phyloP scores from a whole-genome alignment of 2,329 filamentous ascomycete species.

The Paecilomyces formosus region DNA sequence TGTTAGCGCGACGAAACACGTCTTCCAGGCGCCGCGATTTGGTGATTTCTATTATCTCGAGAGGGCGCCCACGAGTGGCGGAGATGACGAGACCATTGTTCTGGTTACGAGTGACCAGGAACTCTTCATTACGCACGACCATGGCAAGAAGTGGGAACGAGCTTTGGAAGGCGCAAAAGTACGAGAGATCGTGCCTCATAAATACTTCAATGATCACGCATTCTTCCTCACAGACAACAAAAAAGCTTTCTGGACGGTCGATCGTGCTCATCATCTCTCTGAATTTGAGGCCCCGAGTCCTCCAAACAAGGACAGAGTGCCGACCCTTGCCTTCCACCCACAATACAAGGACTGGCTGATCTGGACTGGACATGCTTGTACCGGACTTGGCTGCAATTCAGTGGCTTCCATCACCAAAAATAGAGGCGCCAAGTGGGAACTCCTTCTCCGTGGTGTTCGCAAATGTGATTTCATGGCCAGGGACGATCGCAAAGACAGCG shows the following conservation, averaged over 20 bases:
- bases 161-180: conserved; percentile 65
- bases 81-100: conserved; percentile 65
- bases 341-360: conserved; percentile 83
- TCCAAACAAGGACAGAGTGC: conserved; percentile 41
- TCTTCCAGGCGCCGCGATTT: conserved; percentile 55
- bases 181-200: conserved; percentile 65
- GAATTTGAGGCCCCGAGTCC: conserved; percentile 63
- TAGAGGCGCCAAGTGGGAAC: conserved; percentile 71
- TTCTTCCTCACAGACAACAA: conserved; percentile 71
- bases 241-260: conserved; percentile 69
- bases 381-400: conserved; percentile 61
- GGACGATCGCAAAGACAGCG: conserved; percentile 50
- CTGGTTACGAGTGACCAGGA: conserved; percentile 52
- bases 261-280: conserved; percentile 68
- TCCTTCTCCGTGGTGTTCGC: conserved; percentile 63
- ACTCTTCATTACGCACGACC: conserved; percentile 71
- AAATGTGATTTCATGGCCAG: conserved; percentile 82
- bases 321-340: conserved; percentile 72
- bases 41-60: conserved; percentile 68
- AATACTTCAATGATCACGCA: conserved; percentile 73
- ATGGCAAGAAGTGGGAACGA: conserved; percentile 77
- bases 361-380: conserved; percentile 70
- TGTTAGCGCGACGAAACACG: conserved; percentile 52
- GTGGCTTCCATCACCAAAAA: conserved; percentile 72
- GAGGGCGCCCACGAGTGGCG: conserved; percentile 56